Base-by-base conservation (phyloP, 208 protist species). In the Trypanosoma theileri region DNA sequence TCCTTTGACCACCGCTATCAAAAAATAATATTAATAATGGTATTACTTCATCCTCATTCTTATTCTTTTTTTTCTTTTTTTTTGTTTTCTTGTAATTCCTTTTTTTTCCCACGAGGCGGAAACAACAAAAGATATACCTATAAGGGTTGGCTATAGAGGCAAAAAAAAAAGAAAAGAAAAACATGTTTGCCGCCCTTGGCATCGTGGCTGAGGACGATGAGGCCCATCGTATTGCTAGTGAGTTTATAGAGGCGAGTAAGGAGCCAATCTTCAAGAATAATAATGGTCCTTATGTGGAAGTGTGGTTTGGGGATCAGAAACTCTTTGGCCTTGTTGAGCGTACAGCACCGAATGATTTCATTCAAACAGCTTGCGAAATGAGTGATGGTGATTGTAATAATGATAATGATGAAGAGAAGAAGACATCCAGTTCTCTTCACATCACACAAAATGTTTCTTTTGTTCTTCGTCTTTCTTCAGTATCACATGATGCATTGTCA, bases 141-240 rank as follows among this genome's bases (percentile, higher is more conserved):
- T n/a, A n/a, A n/a, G n/a, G n/a, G n/a, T n/a, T n/a, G n/a, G n/a
- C n/a, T n/a, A n/a, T n/a, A n/a, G n/a, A n/a, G n/a, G n/a, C 17
- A 28, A 51, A 26, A 14, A 63, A 28, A 41, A 19, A 14, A n/a
- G 55, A 1, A 40, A n/a, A 19, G 21, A 19, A 31, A 45, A 22
- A 54, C 14, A 68, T 75, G 63, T 48, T 35, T 44, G 11, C 64
- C 21, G 13, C 63, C 41, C 35, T 85, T 21, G 77, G 73, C 42
- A 64, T 88, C 31, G 68, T 78, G 55, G 79, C 71, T 7, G 79
- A 85, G 64, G 82, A 88, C 48, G 82, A 77, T 46, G 76, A 69
- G n/a, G 82, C 82, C 17, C 62, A 52, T 24, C 40, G 61, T 8
- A 48, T 81, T 22, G 57, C 75, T 12, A 67, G 66, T 1, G 68